Base-by-base conservation (phyloP, 768 basidiomycete genomes). In the Psilocybe cyanescens region DNA sequence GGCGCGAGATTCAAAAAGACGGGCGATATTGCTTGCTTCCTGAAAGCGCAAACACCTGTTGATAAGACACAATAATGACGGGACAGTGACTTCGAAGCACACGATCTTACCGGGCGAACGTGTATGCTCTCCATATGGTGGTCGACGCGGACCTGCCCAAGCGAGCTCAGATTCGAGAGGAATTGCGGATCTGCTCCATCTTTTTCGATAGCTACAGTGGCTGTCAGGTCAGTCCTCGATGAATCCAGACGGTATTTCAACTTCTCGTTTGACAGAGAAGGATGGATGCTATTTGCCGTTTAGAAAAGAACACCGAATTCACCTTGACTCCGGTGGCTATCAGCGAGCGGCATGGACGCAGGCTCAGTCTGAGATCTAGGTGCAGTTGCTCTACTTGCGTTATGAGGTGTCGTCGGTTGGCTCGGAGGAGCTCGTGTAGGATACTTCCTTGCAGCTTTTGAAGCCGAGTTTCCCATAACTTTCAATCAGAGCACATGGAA, bases 141-240 rank as follows among this genome's bases (percentile, higher is more conserved):
- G 67, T 91, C 85, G 11, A 94, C 90, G 33, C 76, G 78, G 24
- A 93, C 92, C 11, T 83, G 86, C 1, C 91, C 91, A 1, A 94
- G 76, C 39, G 73, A 77, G 65, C 65, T 83, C 53, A 95, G 74
- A 65, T 90, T 92, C 37, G 83, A 78, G 66, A 90, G 71, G 54
- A 94, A 83, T 29, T 92, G 83, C 1, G 90, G 89, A 67, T 95
- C 91, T 57, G 77, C 79, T n/a, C 85, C 81, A 65, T 94, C 91
- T 56, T 69, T 74, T 57, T 85, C 79, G 66, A 91, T 86, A 7
- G 77, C 90, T 91, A 33, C 14, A 51, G 41, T 12, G 2, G n/a
- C 19, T 50, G 46, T 55, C 39, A 49, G 44, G 29, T 30, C 46
- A 49, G 16, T 19, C 8, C 28, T 47, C 29, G 31, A 31, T 24